Conservation (phyloP, 306 rosid species). For the Albizia julibrissin region DNA sequence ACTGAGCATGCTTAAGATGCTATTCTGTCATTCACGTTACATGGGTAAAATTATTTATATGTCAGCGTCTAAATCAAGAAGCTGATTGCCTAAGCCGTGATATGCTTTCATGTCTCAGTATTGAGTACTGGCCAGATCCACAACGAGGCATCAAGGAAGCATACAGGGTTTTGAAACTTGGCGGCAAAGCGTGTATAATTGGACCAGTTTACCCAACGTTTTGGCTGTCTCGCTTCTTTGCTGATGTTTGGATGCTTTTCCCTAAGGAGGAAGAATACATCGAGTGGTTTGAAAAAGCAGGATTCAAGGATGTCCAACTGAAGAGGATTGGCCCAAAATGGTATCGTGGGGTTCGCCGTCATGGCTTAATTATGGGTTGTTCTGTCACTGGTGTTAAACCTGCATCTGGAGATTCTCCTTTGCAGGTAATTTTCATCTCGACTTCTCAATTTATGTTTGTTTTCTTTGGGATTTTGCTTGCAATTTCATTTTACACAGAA, state of each 20-base stretch:
- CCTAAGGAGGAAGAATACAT: slow-evolving; percentile 78
- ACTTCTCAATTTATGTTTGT: neutral
- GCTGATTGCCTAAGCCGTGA: neutral
- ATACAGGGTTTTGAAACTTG: slow-evolving; percentile 65
- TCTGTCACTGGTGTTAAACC: slow-evolving; percentile 77
- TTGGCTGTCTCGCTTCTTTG: slow-evolving; percentile 77
- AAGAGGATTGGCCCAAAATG: slow-evolving; percentile 77
- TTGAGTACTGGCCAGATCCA: slow-evolving; percentile 81
- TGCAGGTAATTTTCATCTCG: slow-evolving; percentile 44
- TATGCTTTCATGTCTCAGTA: slow-evolving; percentile 36
- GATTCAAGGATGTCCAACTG: slow-evolving; percentile 60
- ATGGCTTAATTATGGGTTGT: slow-evolving; percentile 77
- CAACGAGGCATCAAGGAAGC: slow-evolving; percentile 80
- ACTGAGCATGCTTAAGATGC: neutral
- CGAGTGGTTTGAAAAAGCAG: slow-evolving; percentile 67
- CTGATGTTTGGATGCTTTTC: slow-evolving; percentile 79
- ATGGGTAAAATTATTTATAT: neutral
- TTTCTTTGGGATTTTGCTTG: neutral
- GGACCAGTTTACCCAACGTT: slow-evolving; percentile 76
- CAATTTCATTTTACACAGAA: neutral
- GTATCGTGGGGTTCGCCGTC: slow-evolving; percentile 78
- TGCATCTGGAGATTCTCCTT: slow-evolving; percentile 69
- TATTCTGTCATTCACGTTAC: neutral
- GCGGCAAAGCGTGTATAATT: slow-evolving; percentile 63
- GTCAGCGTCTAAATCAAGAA: neutral